Conservation (phyloP, 148 eudicot species). For the Spergularia bocconei region DNA sequence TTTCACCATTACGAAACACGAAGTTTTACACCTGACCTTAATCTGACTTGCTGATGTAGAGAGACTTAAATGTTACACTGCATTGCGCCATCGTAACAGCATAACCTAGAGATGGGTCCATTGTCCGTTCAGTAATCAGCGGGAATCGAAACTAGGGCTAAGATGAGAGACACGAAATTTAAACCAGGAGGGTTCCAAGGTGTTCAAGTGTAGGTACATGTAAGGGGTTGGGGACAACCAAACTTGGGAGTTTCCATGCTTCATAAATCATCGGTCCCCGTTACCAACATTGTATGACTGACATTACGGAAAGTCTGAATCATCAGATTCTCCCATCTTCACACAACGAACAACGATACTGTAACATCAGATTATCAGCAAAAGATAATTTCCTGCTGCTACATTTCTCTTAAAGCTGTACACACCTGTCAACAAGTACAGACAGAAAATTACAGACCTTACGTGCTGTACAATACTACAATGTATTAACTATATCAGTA, state of each 20-base stretch:
- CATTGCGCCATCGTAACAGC: not conserved
- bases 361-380: not conserved
- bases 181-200: no score
- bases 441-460: not conserved
- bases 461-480: not conserved
- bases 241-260: not conserved
- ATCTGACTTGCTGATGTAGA: not conserved
- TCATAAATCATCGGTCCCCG: not conserved
- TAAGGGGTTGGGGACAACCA: not conserved
- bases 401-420: not conserved
- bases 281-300: not conserved
- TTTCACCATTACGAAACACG: not conserved
- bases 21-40: not conserved
- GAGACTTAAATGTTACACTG: not conserved
- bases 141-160: not conserved
- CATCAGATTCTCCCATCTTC: no score
- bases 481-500: not conserved
- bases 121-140: no score
- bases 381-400: not conserved
- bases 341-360: not conserved
- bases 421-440: conserved; percentile 5
- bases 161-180: no score
- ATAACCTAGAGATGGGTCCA: no score
- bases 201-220: no score
- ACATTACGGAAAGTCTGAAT: not conserved